Evolutionary conservation across 208 protist species (phyloP), one percentile per base, ranked within the genome.

Genomic region (Lotmaria passim): DNA sequence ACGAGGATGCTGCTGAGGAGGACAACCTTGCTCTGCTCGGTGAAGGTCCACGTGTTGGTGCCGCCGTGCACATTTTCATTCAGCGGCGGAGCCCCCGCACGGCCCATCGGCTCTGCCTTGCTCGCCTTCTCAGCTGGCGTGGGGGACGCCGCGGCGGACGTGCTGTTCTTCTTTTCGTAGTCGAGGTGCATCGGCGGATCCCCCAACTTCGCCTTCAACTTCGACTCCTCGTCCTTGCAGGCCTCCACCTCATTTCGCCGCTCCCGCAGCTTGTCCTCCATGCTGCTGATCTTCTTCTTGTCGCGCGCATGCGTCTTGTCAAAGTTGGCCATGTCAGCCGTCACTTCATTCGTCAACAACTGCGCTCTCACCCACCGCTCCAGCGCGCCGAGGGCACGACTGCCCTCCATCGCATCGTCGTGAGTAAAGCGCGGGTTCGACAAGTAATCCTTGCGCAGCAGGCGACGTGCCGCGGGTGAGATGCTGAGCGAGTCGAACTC

Each of bases 341-440:
- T 65, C 24, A 73, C 73, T 47, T 69, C 73, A n/a, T 66, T 60
- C 23, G 73, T 80, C 7, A 46, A 73, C 5, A 82, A 52, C 55
- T 84, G 78, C 12, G 75, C 75, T 3, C 56, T 53, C 4, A 89
- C 83, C 83, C 83, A 89, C 26, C 73, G 77, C 59, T 86, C 72
- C 59, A 89, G 55, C 15, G 75, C 78, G 15, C 80, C 79, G 23
- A 89, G 60, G 19, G 80, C 79, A 14, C 75, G 74, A 50, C 83
- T 86, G 17, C 80, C 81, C 41, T 75, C 76, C 71, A 86, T 83
- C 15, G 83, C 78, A 47, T 78, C 70, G 23, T 56, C 61, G 53
- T 89, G 84, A 14, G 76, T 89, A 58, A 85, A 89, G 43, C 75
- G 63, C 15, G 73, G 62, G 39, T 88, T 77, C 15, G 50, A 50